Evolutionary conservation across 169 alveolate species (phyloP).

Genomic region (Plasmodium gaboni): DNA sequence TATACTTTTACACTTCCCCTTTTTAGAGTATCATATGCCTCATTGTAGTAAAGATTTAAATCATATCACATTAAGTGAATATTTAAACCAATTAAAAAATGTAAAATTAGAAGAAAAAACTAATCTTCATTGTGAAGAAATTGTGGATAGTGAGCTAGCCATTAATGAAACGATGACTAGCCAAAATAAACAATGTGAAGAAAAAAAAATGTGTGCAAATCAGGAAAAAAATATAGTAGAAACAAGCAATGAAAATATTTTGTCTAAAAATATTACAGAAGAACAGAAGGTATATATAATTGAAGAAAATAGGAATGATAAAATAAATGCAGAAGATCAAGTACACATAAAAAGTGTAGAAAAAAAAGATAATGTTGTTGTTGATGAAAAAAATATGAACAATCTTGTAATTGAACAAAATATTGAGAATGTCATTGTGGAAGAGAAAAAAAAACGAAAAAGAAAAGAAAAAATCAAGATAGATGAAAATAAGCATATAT

Average conservation of each 20-base stretch:
- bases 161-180: constrained; percentile 12
- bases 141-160: constrained; percentile 5
- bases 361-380: constrained; percentile 3
- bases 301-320: constrained; percentile 4
- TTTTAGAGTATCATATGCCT: constrained; percentile 49
- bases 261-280: not conserved
- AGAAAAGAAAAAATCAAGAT: constrained; percentile 5
- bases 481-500: constrained; percentile 44
- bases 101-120: constrained; percentile 4
- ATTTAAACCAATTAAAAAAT: constrained; percentile 29
- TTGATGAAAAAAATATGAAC: not conserved
- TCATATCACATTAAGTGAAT: constrained; percentile 30
- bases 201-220: not conserved
- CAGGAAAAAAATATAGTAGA: constrained; percentile 13
- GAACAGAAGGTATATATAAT: not conserved
- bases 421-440: not conserved
- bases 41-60: constrained; percentile 13
- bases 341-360: not conserved
- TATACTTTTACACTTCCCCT: not conserved
- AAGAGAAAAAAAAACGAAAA: constrained; percentile 15
- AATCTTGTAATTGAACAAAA: constrained; percentile 6
- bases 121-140: constrained; percentile 4
- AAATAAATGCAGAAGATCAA: constrained; percentile 15
- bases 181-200: constrained; percentile 11
- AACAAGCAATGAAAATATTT: not conserved